phyloP scores from a whole-genome alignment of 2,329 filamentous ascomycete genomes.

The Colletotrichum sp. region DNA sequence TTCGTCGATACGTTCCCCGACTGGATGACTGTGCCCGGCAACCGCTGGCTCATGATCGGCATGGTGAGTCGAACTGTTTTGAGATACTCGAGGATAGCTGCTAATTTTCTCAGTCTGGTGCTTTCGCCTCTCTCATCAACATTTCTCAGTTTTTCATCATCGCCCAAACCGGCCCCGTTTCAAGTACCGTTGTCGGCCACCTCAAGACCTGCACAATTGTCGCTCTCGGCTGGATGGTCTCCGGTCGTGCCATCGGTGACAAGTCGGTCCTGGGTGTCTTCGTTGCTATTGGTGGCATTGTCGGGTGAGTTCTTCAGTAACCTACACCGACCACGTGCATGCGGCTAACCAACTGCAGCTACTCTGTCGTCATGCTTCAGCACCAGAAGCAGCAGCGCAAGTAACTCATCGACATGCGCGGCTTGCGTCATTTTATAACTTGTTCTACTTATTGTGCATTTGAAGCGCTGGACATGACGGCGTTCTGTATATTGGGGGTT shows the following conservation, averaged over 20 bases:
- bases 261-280: conserved; percentile 60
- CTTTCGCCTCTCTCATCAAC: conserved; percentile 70
- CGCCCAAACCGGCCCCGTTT: conserved; percentile 65
- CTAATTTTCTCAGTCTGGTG: conserved; percentile 54
- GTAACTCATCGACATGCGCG: background rate
- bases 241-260: conserved; percentile 60
- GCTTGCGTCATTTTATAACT: background rate
- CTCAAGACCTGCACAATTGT: conserved; percentile 71
- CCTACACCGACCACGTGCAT: background rate
- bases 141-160: conserved; percentile 69
- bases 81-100: background rate
- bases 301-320: conserved; percentile 49
- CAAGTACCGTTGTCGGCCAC: conserved; percentile 70
- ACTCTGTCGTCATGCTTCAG: conserved; percentile 53
- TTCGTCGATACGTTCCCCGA: conserved; percentile 68
- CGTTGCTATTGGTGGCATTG: conserved; percentile 61
- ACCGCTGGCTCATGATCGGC: conserved; percentile 62
- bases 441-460: background rate
- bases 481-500: background rate
- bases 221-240: conserved; percentile 64
- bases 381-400: conserved; percentile 32
- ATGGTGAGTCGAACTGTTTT: conserved; percentile 48
- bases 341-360: conserved; percentile 35
- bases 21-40: conserved; percentile 55
- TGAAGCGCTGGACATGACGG: background rate